These are phyloP conservation scores for Salinomyces thailandicus DNA, from an alignment of 2,329 filamentous ascomycete species.

Conservation along the genomic window DNA sequence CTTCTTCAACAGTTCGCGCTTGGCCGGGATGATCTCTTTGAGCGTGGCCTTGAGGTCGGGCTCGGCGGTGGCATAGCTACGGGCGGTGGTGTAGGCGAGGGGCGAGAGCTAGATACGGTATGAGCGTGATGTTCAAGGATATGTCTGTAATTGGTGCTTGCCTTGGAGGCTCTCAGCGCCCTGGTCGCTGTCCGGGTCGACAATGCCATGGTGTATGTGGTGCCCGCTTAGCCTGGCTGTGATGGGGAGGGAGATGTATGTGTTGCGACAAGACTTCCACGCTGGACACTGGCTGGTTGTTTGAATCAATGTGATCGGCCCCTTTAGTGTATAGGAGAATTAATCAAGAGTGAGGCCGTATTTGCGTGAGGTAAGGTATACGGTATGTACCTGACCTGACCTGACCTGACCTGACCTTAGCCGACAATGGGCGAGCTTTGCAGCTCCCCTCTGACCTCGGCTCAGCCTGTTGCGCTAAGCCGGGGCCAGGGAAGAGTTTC, in stretches of 20 bases:
- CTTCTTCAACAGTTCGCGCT: conserved; percentile 85
- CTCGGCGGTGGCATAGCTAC: conserved; percentile 65
- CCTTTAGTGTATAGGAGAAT: no score
- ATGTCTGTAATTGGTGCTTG: conserved; percentile 33
- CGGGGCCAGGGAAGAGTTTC: neutral
- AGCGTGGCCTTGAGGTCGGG: conserved; percentile 84
- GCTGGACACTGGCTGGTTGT: no score
- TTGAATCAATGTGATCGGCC: no score
- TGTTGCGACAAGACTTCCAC: no score
- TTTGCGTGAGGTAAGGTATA: no score
- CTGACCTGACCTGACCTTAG: no score
- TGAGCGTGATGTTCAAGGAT: neutral
- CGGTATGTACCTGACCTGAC: no score
- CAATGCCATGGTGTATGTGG: conserved; percentile 46
- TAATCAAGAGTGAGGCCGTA: no score
- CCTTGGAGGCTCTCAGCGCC: conserved; percentile 55
- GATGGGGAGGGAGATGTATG: no score
- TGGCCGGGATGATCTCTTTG: conserved; percentile 73
- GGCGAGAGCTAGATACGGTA: conserved; percentile 24
- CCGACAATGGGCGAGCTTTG: neutral
- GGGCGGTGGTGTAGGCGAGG: conserved; percentile 20
- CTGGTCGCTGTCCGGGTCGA: conserved; percentile 51
- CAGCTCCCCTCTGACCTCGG: conserved; percentile 3
- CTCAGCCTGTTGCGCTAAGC: conserved; percentile 1
- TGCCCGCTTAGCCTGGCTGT: conserved; percentile 3